Evolutionary conservation across 805 yeast species (phyloP).

Genomic region (Priceomyces medius): DNA sequence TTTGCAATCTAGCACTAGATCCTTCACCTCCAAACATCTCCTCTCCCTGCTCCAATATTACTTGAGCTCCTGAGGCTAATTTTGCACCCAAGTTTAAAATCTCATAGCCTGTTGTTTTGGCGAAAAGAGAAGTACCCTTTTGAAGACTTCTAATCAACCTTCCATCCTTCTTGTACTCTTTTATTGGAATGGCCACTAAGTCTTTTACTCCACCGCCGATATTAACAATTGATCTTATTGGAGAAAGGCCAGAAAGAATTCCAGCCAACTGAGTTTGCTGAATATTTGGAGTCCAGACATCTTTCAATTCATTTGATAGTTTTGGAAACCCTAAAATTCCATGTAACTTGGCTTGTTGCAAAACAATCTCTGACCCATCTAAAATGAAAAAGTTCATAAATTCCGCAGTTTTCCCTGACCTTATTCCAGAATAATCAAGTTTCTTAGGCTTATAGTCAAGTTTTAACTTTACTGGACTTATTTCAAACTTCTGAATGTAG

Average conservation of each 20-base stretch:
- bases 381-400: conserved; percentile 84
- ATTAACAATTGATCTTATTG: conserved; percentile 72
- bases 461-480: conserved; percentile 59
- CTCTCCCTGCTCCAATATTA: conserved; percentile 75
- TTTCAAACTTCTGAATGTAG: conserved; percentile 66
- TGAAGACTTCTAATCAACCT: conserved; percentile 66
- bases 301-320: conserved; percentile 54
- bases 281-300: conserved; percentile 88
- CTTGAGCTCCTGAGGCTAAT: conserved; percentile 85
- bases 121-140: conserved; percentile 71
- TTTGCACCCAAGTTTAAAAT: conserved; percentile 79
- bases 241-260: conserved; percentile 79
- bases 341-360: conserved; percentile 61
- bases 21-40: conserved; percentile 77
- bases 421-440: conserved; percentile 77
- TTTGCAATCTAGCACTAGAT: conserved; percentile 42
- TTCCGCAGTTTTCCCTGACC: conserved; percentile 85
- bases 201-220: conserved; percentile 78
- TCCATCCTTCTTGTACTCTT: conserved; percentile 74
- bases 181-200: conserved; percentile 67
- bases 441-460: conserved; percentile 92
- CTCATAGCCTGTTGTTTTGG: conserved; percentile 78
- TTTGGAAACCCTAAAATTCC: conserved; percentile 77
- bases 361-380: conserved; percentile 75
- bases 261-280: conserved; percentile 77